Evolutionary conservation across 495 filamentous ascomycete genomes (phyloP).

Genomic region (Penicillium steckii): DNA sequence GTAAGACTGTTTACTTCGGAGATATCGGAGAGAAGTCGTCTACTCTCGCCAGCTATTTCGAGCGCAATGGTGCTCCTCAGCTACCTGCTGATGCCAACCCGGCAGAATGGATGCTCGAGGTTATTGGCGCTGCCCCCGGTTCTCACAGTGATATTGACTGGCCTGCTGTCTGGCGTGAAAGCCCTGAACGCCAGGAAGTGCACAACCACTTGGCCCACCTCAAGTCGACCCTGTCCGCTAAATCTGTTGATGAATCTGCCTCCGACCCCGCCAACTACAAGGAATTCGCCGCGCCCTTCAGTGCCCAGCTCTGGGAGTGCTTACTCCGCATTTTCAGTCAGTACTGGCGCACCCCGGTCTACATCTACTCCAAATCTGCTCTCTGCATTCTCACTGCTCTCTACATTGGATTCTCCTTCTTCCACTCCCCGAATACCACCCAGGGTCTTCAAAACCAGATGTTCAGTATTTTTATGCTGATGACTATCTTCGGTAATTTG

Average conservation of each 20-base stretch:
- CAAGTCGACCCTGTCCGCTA: conserved; percentile 56
- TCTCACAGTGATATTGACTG: conserved; percentile 76
- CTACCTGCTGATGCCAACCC: conserved; percentile 77
- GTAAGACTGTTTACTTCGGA: conserved; percentile 87
- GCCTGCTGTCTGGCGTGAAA: conserved; percentile 76
- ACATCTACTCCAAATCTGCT: conserved; percentile 58
- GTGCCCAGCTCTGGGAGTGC: conserved; percentile 51
- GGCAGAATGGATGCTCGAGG: conserved; percentile 95
- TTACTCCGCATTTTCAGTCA: conserved; percentile 53
- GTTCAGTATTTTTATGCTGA: conserved; percentile 85
- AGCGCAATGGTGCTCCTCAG: conserved; percentile 69
- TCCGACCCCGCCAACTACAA: conserved; percentile 33
- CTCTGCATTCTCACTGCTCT: conserved; percentile 54
- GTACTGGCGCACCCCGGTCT: conserved; percentile 60
- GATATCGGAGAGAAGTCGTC: conserved; percentile 80
- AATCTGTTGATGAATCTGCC: conserved; percentile 30
- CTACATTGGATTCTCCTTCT: conserved; percentile 94
- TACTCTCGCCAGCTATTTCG: conserved; percentile 75
- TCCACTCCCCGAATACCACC: conserved; percentile 64
- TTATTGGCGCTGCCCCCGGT: conserved; percentile 89
- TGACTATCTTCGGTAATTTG: conserved; percentile 78
- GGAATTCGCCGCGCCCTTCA: conserved; percentile 57
- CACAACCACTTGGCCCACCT: conserved; percentile 69
- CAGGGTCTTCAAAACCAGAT: conserved; percentile 91
- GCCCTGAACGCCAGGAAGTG: conserved; percentile 65